A percentile compares a stretch with the other conserved stretches of the same genome.
phyloP scores from a whole-genome alignment of 495 filamentous ascomycete species.

The Hypoxylon rickii region DNA sequence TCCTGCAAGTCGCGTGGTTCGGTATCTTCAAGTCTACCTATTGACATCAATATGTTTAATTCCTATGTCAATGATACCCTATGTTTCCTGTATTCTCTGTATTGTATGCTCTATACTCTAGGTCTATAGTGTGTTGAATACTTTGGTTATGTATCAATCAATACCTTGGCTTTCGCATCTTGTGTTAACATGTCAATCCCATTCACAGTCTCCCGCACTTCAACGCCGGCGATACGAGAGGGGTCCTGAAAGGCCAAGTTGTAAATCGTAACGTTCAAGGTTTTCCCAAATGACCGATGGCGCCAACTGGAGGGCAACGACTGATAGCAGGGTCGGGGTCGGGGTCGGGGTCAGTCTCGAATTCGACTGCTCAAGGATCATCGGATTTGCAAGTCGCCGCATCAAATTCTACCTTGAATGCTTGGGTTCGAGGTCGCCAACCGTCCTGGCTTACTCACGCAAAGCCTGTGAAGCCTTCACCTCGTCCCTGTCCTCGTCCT shows the following conservation, averaged over 20 bases:
- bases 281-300: slow-evolving; percentile 23
- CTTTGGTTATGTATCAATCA: too few species aligned
- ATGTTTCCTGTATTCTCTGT: slow-evolving; percentile 1
- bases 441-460: slow-evolving; percentile 68
- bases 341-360: too few species aligned
- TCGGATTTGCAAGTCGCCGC: slow-evolving; percentile 55
- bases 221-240: slow-evolving; percentile 12
- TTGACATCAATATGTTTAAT: too few species aligned
- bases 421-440: slow-evolving; percentile 67
- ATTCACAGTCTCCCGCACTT: slow-evolving; percentile 18
- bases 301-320: slow-evolving; percentile 23
- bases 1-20: background rate
- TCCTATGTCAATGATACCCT: too few species aligned
- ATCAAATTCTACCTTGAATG: slow-evolving; percentile 71
- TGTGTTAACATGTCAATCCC: slow-evolving; percentile 14
- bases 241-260: slow-evolving; percentile 20
- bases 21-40: background rate
- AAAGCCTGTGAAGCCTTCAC: slow-evolving; percentile 43
- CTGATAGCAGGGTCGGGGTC: slow-evolving; percentile 1
- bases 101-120: background rate
- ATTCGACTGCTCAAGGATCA: background rate
- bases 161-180: too few species aligned
- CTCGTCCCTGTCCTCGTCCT: slow-evolving; percentile 42
- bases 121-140: background rate
- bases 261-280: slow-evolving; percentile 4